Evolutionary conservation across 2,329 filamentous ascomycete genomes (phyloP), one percentile per base, ranked within the genome.

Genomic region (Diaporthe ampelina): DNA sequence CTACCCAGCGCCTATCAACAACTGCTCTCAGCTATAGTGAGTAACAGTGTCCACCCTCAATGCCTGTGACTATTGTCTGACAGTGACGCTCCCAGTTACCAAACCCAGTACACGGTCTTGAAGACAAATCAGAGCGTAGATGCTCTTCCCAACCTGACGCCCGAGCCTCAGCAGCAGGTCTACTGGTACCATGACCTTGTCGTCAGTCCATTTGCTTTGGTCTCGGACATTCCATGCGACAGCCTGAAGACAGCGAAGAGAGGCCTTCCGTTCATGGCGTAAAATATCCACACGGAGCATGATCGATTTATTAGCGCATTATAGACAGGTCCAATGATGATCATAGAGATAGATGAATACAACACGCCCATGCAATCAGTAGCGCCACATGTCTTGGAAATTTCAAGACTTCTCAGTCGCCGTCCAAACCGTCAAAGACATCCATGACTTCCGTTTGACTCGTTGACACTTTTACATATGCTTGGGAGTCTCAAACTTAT

Each of bases 11-110:
- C 70, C 70, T 4, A 72, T 72, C 24, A 70, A 52, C n/a, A 76
- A 76, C 37, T 76, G 74, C 48, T 76, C 74, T 26, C 74, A 76
- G 35, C 63, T 72, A 3, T 74, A 76, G 74, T 76, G 63, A 52
- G 72, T 15, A 63, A 3, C 24, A 5, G 1, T 29, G 1, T n/a
- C 11, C 0, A 8, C 10, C 35, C 70, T 11, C 21, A 40, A 3
- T 5, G 15, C 37, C 8, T 13, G 17, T 19, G 8, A 10, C 52
- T 2, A n/a, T 24, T 21, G 1, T 48, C 40, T 58, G n/a, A 56
- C 26, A 21, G 3, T n/a, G 24, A 11, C 13, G 17, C 32, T 19
- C 52, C 3, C 43, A 76, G 74, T 37, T 76, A 76, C 61, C 70
- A 72, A 21, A 76, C 74, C 1, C 72, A 74, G 61, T 76, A 76